A percentile compares a stretch with the other conserved stretches of the same genome.
Conservation (phyloP, 1,284 basidiomycete species). For the Pascua guehoae region DNA sequence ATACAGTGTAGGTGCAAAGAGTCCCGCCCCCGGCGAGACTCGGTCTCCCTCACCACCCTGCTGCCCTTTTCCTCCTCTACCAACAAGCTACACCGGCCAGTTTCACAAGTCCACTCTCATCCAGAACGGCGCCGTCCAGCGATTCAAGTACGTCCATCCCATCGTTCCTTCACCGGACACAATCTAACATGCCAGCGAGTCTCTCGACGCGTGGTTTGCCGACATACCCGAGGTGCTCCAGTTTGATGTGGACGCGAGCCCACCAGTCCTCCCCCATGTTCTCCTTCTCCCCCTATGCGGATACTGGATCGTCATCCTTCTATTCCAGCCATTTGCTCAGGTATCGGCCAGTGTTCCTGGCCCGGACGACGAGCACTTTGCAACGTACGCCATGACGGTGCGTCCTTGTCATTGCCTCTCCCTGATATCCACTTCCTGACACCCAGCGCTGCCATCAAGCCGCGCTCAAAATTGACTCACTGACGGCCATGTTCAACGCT, state of each 20-base stretch:
- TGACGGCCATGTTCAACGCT: slow-evolving; percentile 57
- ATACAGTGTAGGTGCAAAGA: background rate
- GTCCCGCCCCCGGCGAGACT: no score
- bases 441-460: slow-evolving; percentile 58
- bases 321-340: slow-evolving; percentile 59
- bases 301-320: slow-evolving; percentile 62
- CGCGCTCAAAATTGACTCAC: slow-evolving; percentile 61
- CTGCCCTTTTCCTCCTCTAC: no score
- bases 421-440: background rate
- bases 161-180: no score
- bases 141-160: background rate
- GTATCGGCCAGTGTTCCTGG: background rate
- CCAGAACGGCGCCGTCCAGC: slow-evolving; percentile 6
- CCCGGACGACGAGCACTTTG: slow-evolving; percentile 2
- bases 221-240: slow-evolving; percentile 53
- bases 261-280: slow-evolving; percentile 58
- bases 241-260: slow-evolving; percentile 53
- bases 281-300: slow-evolving; percentile 63
- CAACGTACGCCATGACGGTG: slow-evolving; percentile 13
- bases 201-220: slow-evolving; percentile 62
- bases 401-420: background rate
- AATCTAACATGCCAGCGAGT: slow-evolving; percentile 1
- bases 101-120: slow-evolving; percentile 10
- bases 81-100: slow-evolving; percentile 5
- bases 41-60: no score